Evolutionary conservation across 768 basidiomycete species (phyloP).

Genomic region (Mycena rosella): DNA sequence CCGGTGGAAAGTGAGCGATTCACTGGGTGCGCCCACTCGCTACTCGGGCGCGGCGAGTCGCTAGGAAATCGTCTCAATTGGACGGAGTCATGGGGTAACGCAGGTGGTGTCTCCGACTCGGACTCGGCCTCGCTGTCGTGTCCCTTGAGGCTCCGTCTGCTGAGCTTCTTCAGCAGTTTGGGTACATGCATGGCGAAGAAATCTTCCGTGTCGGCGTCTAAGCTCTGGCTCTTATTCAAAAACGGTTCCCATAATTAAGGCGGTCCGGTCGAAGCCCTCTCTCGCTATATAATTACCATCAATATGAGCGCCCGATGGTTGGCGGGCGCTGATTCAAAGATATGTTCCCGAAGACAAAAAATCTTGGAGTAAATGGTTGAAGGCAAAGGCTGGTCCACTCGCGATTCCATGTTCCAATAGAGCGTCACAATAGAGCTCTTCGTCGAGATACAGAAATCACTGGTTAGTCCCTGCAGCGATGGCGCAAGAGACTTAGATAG

Average conservation of each 20-base stretch:
- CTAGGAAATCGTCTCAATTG: conserved; percentile 1
- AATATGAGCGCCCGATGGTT: neutral
- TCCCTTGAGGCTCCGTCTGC: conserved; percentile 31
- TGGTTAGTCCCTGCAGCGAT: neutral
- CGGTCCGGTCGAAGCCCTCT: no score
- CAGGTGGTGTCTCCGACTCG: conserved; percentile 14
- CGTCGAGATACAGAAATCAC: neutral
- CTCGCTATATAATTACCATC: neutral
- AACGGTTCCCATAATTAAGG: no score
- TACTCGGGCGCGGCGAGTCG: conserved; percentile 5
- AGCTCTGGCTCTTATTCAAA: neutral
- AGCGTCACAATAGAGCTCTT: neutral
- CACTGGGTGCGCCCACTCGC: conserved; percentile 20
- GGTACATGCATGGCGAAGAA: conserved; percentile 36
- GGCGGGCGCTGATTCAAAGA: neutral
- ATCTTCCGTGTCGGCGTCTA: neutral
- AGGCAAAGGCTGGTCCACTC: no score
- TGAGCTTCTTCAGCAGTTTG: conserved; percentile 29
- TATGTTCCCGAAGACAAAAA: neutral
- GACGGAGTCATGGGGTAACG: conserved; percentile 14
- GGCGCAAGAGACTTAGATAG: neutral
- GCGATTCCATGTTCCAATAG: no score
- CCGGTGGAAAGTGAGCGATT: neutral
- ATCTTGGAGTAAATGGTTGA: neutral
- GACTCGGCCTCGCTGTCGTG: conserved; percentile 28